Percentiles rank a stretch among this genome's conserved stretches.
phyloP scores from a whole-genome alignment of 2,329 filamentous ascomycete species.

The Colletotrichum kahawae region DNA sequence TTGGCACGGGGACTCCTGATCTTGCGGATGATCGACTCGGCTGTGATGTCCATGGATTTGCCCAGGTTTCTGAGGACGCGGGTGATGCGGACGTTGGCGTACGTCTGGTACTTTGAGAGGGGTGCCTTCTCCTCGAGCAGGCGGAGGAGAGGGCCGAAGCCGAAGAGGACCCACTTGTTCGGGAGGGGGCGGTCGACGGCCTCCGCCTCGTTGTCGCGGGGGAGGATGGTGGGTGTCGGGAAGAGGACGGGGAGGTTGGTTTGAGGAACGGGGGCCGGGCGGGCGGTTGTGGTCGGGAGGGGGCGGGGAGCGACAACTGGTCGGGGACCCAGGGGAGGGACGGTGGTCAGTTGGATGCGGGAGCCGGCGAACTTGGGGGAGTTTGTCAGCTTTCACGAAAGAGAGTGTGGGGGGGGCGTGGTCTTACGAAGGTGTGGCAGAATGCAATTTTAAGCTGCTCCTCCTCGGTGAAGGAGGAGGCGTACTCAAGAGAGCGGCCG shows the following conservation, averaged over 20 bases:
- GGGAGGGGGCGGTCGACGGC: background rate
- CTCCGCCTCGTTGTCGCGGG: background rate
- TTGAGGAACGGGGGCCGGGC: background rate
- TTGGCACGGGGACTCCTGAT: accelerated
- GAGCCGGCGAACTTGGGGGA: background rate
- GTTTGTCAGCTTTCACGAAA: background rate
- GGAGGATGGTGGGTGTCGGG: background rate
- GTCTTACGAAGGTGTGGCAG: constrained; percentile 5
- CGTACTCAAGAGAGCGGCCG: background rate
- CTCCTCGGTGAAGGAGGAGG: background rate
- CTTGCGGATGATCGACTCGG: background rate
- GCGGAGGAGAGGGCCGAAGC: constrained; percentile 10
- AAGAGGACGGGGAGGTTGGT: background rate
- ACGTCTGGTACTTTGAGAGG: background rate
- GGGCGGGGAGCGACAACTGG: background rate
- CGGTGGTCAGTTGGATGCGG: background rate
- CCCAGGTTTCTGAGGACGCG: background rate
- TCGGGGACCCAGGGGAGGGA: background rate
- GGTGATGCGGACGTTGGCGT: constrained; percentile 9
- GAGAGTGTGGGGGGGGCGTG: background rate
- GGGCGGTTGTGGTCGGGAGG: background rate
- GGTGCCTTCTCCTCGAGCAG: background rate
- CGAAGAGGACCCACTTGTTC: background rate
- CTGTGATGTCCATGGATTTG: background rate
- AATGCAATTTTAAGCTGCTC: constrained; percentile 3